These are phyloP conservation scores for Aphanomyces euteiches DNA, from an alignment of 352 stramenopile species.

Conservation along the genomic window DNA sequence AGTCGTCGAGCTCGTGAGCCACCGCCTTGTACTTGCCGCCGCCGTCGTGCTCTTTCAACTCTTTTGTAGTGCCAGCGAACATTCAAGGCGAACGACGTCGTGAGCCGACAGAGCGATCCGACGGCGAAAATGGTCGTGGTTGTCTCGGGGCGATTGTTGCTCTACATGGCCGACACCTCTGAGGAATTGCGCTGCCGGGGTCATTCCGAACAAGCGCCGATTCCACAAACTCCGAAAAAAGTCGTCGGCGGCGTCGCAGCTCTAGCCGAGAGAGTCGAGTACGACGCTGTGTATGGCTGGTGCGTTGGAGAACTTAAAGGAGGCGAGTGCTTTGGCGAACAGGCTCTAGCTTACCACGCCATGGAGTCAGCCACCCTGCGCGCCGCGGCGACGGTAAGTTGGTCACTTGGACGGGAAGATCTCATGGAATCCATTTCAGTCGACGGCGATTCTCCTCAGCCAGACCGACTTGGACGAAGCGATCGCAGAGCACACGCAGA, in stretches of 20 bases:
- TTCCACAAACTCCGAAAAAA: neutral
- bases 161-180: constrained; percentile 12
- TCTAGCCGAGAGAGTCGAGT: neutral
- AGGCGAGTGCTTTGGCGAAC: constrained; percentile 28
- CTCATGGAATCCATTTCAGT: neutral
- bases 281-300: constrained; percentile 11
- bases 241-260: neutral
- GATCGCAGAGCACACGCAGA: neutral
- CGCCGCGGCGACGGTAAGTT: neutral
- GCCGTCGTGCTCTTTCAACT: neutral
- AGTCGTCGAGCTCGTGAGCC: neutral
- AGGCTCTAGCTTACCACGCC: neutral
- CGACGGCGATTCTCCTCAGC: constrained; percentile 1
- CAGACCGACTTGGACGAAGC: constrained; percentile 7
- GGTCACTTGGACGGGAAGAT: too few species aligned
- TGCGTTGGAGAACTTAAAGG: constrained; percentile 11
- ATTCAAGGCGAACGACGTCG: constrained; percentile 13
- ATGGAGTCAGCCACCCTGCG: constrained; percentile 15
- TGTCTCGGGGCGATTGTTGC: constrained; percentile 2
- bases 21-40: constrained; percentile 7
- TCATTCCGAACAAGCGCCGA: neutral
- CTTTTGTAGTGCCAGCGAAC: constrained; percentile 4
- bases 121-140: constrained; percentile 4
- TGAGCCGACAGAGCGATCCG: neutral
- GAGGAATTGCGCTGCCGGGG: neutral